Evolutionary conservation across 2,329 filamentous ascomycete genomes (phyloP), one percentile per base, ranked within the genome.

Genomic region (Cryoendolithus antarcticus): DNA sequence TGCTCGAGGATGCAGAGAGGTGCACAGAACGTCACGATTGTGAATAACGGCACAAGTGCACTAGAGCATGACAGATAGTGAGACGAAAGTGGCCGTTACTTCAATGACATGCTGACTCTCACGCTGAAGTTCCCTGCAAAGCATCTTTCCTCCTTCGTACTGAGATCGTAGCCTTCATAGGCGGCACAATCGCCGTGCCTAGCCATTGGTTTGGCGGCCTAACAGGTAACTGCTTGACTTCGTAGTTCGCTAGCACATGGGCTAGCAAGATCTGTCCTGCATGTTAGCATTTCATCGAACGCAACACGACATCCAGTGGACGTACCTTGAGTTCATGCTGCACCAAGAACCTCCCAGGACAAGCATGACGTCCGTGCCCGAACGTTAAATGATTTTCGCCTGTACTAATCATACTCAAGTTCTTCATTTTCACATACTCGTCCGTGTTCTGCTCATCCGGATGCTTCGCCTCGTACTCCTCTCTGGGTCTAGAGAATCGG

Each of bases 291-390:
- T 19, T 3, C 5, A 19, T 19, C 15, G 15, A 19, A 3, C 15
- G 5, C 15, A 19, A 5, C 15, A 19, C 13, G 2, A 9, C 11
- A 3, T 19, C 5, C 5, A 5, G 15, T 19, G 15, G 11, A 6
- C 38, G 29, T 29, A 40, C 38, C 38, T 40, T 40, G 30, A 63
- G 44, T 45, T 61, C 57, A 30, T 60, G 51, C 4, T 54, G 47
- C 2, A 56, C 56, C 32, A 62, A 55, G 47, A 62, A 64, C 1
- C 61, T 53, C 3, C 60, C 61, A 5, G 61, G 61, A 44, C 54
- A 59, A n/a, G 51, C 49, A 46, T 56, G 53, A 32, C 46, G 46
- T 3, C 55, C 54, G 38, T 55, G 50, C 3, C 53, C 53, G 35
- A 55, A 59, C 4, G 52, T 32, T 24, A 59, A 31, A 32, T 56